Base-by-base conservation (phyloP, 202 grass and related monocot species). In the Musa balbisiana region DNA sequence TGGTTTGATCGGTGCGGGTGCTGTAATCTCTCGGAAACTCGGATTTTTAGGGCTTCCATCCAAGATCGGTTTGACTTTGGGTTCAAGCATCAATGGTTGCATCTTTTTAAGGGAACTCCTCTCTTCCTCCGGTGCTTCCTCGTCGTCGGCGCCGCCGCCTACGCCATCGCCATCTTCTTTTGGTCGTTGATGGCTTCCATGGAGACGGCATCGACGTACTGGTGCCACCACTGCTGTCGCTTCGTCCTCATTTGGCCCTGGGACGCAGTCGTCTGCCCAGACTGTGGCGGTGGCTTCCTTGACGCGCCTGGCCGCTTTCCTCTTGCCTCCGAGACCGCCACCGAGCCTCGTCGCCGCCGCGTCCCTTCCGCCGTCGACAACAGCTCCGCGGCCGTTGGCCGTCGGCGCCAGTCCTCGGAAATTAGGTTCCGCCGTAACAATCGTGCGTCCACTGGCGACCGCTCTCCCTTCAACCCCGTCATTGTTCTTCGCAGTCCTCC, bases 141-240 rank as follows among this genome's bases (percentile, higher is more conserved):
- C 79, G 79, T 76, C 72, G 72, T 83, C 83, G 69, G 82, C 85
- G 77, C 77, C 83, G 74, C 24, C 66, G 14, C 33, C 33, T 43
- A 43, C 5, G 33, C 33, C 33, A 43, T 56, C 58, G 69, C 64
- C 52, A 21, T 53, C 15, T 56, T 50, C 54, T 6, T 52, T 62
- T 20, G 14, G 15, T 26, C 24, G 24, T 15, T 1, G 3, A 22
- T 16, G 64, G 33, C 33, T 43, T 15, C 3, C 12, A 70, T 70
- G 63, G 78, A 15, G 62, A 59, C 66, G 53, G 26, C 66, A 59
- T 79, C 92, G 68, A 85, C 94, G 0, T 91, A 91, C 80, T 93
- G 91, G 94, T 98, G 94, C 87, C 91, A 91, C 86, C 64, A 68
- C 80, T 98, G 94, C 83, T 85, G 86, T 81, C 88, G 94, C 74